Percentiles rank a stretch among this genome's conserved stretches.
Conservation (phyloP, 257 asterid species). For the Penstemon newberryi region DNA sequence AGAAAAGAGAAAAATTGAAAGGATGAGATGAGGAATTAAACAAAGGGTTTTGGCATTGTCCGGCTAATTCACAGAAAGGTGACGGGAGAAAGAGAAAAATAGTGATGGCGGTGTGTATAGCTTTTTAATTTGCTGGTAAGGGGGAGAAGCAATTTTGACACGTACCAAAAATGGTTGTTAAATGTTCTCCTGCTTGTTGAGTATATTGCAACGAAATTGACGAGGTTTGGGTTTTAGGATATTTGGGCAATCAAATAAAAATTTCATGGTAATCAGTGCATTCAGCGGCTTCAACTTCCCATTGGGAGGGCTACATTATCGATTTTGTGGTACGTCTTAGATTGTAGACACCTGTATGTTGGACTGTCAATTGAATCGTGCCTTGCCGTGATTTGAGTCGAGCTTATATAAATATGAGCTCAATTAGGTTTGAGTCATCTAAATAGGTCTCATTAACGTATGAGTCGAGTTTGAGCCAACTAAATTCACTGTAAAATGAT, state of each 20-base stretch:
- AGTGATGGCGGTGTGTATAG: slow-evolving; percentile 56
- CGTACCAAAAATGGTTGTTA: slow-evolving; percentile 22
- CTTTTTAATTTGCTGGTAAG: slow-evolving; percentile 27
- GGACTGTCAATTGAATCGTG: no score
- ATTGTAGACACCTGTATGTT: no score
- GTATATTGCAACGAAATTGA: background rate
- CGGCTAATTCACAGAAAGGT: slow-evolving; percentile 48
- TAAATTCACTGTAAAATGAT: no score
- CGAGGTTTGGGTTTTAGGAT: background rate
- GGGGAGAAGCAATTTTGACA: slow-evolving; percentile 28
- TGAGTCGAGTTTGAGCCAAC: no score
- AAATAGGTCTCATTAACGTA: no score
- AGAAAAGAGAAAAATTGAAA: slow-evolving; percentile 22
- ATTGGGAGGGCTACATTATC: background rate
- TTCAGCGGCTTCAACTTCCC: background rate
- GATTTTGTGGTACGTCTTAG: background rate
- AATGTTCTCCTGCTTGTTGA: slow-evolving; percentile 29
- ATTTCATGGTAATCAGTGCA: slow-evolving; percentile 21
- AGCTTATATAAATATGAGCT: no score
- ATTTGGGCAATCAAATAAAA: background rate
- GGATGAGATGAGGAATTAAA: slow-evolving; percentile 32
- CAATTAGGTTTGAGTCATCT: no score
- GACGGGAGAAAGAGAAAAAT: slow-evolving; percentile 49
- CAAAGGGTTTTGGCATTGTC: slow-evolving; percentile 48
- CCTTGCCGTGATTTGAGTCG: no score